Conservation (phyloP, 495 filamentous ascomycete species). For the Xanthoparmelia taractica region DNA sequence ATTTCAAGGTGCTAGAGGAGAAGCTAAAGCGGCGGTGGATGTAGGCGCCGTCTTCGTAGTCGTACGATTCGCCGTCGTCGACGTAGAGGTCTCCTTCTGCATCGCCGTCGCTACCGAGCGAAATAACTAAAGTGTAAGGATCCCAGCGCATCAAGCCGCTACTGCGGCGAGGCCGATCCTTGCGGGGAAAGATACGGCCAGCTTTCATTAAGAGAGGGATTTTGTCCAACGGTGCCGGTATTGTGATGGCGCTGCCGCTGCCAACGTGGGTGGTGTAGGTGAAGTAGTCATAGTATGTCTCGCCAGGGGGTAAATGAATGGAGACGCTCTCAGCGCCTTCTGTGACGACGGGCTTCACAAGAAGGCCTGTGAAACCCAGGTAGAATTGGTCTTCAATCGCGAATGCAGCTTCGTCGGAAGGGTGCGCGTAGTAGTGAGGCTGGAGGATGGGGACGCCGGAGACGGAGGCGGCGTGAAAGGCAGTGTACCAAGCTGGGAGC, state of each 20-base stretch:
- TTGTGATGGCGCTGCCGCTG: conserved; percentile 54
- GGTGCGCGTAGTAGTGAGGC: conserved; percentile 87
- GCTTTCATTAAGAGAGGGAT: conserved; percentile 86
- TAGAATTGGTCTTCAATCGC: conserved; percentile 90
- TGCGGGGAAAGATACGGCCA: conserved; percentile 83
- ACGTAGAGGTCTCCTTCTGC: conserved; percentile 81
- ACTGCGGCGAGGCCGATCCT: conserved; percentile 77
- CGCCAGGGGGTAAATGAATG: conserved; percentile 78
- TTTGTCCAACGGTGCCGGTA: conserved; percentile 72
- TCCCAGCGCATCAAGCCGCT: conserved; percentile 87
- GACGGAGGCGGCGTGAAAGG: conserved; percentile 79
- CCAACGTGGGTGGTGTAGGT: conserved; percentile 68
- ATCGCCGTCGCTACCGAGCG: conserved; percentile 55
- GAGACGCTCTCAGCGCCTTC: conserved; percentile 64
- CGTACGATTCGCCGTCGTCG: conserved; percentile 89
- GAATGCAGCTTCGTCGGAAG: conserved; percentile 77
- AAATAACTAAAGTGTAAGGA: conserved; percentile 83
- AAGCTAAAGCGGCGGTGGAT: conserved; percentile 68
- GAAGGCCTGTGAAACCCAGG: conserved; percentile 72
- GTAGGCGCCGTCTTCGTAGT: conserved; percentile 75
- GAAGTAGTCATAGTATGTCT: conserved; percentile 92
- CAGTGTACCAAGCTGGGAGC: conserved; percentile 92
- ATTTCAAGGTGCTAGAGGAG: conserved; percentile 42
- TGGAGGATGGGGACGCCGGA: conserved; percentile 81
- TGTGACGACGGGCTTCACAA: conserved; percentile 77